Evolutionary conservation across 78 protist genomes (phyloP).

Genomic region (Guillardia theta): DNA sequence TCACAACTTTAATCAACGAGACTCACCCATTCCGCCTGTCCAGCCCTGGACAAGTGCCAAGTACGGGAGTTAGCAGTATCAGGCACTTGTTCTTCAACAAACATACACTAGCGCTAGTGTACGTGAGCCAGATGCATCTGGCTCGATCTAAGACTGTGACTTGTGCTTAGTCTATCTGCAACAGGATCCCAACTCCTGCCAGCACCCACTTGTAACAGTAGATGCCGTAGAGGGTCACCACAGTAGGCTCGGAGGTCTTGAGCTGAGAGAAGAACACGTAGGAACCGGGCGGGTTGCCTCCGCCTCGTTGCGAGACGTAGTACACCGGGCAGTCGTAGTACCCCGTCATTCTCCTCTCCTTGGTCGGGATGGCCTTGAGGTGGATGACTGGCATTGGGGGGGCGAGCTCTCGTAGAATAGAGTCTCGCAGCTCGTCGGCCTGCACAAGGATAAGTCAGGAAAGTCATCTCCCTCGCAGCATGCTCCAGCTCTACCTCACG

Average conservation of each 20-base stretch:
- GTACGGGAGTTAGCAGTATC: no score
- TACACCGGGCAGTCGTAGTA: conserved; percentile 79
- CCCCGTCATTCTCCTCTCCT: conserved; percentile 52
- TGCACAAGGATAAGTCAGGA: no score
- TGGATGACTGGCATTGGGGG: conserved; percentile 73
- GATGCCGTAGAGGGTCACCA: neutral
- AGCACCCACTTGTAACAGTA: conserved; percentile 73
- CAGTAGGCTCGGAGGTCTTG: conserved; percentile 39
- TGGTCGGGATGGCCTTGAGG: conserved; percentile 56
- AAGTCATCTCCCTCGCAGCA: no score
- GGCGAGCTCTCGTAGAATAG: conserved; percentile 57
- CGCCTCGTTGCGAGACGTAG: conserved; percentile 50
- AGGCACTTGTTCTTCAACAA: no score
- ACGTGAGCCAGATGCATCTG: no score
- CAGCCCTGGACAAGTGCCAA: no score
- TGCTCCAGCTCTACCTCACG: no score
- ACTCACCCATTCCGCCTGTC: no score
- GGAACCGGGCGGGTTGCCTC: conserved; percentile 33
- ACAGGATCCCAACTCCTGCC: conserved; percentile 73
- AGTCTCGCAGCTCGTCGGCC: neutral
- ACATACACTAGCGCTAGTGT: no score
- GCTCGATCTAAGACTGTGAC: no score
- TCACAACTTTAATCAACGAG: no score
- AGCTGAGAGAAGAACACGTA: conserved; percentile 66
- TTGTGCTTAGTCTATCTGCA: neutral